phyloP scores from a whole-genome alignment of 345 rosid species.

The Pistacia integerrima region DNA sequence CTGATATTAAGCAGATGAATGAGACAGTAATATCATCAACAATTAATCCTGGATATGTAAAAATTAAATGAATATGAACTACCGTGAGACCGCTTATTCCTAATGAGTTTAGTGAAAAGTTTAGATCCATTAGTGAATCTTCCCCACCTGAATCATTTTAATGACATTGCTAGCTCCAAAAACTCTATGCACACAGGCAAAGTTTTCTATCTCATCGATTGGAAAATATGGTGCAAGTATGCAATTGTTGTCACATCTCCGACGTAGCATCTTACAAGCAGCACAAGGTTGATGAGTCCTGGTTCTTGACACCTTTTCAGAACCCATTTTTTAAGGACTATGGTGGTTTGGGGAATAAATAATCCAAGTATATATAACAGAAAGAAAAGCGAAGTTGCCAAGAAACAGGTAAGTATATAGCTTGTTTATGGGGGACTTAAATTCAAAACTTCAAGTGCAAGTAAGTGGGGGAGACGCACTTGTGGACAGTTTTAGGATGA shows the following conservation, averaged over 20 bases:
- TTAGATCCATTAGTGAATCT: not conserved
- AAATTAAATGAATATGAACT: too few species aligned
- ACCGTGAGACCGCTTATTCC: too few species aligned
- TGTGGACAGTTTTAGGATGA: conserved; percentile 20
- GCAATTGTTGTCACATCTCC: conserved; percentile 34
- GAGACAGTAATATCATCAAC: not conserved
- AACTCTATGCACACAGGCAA: conserved; percentile 37
- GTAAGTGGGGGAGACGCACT: conserved; percentile 32
- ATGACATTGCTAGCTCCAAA: conserved; percentile 47
- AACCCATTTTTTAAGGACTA: conserved; percentile 13
- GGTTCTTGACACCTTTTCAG: conserved; percentile 16
- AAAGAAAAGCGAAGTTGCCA: not conserved
- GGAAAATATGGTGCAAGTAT: conserved; percentile 40
- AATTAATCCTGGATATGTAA: not conserved
- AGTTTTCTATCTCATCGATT: conserved; percentile 25
- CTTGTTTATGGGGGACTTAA: conserved; percentile 15
- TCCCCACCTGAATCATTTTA: conserved; percentile 42
- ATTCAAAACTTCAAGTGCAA: conserved; percentile 26
- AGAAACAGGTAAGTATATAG: conserved; percentile 5
- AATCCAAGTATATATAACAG: conserved; percentile 4
- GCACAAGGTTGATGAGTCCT: conserved; percentile 34
- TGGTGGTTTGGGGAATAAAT: not conserved
- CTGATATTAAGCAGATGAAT: not conserved
- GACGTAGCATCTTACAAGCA: conserved; percentile 32
- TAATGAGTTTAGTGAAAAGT: not conserved